Conservation (phyloP, 2,329 filamentous ascomycete genomes). For the Colletotrichum tamarilloi region DNA sequence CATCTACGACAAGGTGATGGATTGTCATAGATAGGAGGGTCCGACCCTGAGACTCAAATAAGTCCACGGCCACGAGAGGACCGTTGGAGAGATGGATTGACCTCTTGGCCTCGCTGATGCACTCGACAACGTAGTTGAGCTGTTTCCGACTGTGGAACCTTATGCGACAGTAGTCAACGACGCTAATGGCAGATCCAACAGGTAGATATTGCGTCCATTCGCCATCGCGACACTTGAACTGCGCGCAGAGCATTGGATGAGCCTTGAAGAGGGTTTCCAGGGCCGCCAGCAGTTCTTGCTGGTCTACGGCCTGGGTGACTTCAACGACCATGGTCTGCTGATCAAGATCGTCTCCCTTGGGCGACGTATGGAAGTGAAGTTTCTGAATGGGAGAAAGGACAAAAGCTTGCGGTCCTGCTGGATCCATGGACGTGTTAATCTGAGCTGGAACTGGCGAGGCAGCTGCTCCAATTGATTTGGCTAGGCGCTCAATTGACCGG, state of each 20-base stretch:
- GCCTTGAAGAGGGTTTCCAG: background rate
- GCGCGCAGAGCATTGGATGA: constrained; percentile 15
- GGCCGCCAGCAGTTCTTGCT: background rate
- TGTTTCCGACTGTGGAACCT: constrained; percentile 20
- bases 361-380: constrained; percentile 20
- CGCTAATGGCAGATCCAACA: background rate
- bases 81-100: background rate
- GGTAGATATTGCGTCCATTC: constrained; percentile 13
- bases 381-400: constrained; percentile 14
- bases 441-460: background rate
- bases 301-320: background rate
- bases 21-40: constrained; percentile 45
- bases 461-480: background rate
- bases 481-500: background rate
- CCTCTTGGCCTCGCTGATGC: constrained; percentile 15
- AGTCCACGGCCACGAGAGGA: background rate
- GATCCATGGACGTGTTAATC: background rate
- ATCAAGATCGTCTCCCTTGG: background rate
- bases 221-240: background rate
- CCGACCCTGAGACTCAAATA: constrained; percentile 3
- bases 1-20: constrained; percentile 54
- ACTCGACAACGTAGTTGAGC: constrained; percentile 3
- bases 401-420: background rate
- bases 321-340: constrained; percentile 21
- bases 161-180: background rate